phyloP scores from a whole-genome alignment of 441 rosid species.

The Gossypium schwendimanii region DNA sequence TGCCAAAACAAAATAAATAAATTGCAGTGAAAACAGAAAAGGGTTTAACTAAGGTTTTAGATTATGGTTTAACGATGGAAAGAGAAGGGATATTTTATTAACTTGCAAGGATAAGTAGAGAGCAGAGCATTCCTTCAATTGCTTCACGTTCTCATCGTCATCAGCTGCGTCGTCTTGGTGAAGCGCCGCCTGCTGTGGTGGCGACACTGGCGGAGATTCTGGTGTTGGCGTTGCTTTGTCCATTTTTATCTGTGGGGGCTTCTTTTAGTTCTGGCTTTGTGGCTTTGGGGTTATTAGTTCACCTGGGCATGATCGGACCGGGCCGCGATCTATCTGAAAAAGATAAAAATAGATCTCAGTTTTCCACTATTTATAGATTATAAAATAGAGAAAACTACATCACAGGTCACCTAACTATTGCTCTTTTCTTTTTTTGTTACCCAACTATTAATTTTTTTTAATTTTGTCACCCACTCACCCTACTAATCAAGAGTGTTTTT shows the following conservation, averaged over 20 bases:
- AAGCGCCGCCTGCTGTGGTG: slow-evolving; percentile 19
- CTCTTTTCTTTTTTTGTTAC: too few relatives aligned
- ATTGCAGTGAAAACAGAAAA: not conserved
- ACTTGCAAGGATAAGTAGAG: slow-evolving; percentile 71
- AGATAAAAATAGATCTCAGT: too few relatives aligned
- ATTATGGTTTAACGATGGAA: not conserved
- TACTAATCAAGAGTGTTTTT: too few relatives aligned
- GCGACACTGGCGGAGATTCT: not conserved
- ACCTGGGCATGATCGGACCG: too few relatives aligned
- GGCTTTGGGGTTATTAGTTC: too few relatives aligned
- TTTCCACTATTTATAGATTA: too few relatives aligned
- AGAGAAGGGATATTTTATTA: not conserved
- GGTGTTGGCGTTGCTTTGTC: slow-evolving; percentile 10
- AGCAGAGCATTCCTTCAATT: slow-evolving; percentile 69
- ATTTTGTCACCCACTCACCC: too few relatives aligned
- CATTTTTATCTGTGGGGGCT: slow-evolving; percentile 5
- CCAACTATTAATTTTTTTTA: too few relatives aligned
- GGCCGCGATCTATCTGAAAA: too few relatives aligned
- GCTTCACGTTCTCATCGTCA: slow-evolving; percentile 82
- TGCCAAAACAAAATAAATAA: slow-evolving; percentile 21
- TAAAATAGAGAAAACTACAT: too few relatives aligned
- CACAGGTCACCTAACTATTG: too few relatives aligned
- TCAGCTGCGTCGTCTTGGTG: slow-evolving; percentile 65
- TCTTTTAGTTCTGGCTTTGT: not conserved
- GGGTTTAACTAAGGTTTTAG: slow-evolving; percentile 16